Evolutionary conservation across 805 yeast genomes (phyloP).

Genomic region (Trichomonascus vanleenenianus): DNA sequence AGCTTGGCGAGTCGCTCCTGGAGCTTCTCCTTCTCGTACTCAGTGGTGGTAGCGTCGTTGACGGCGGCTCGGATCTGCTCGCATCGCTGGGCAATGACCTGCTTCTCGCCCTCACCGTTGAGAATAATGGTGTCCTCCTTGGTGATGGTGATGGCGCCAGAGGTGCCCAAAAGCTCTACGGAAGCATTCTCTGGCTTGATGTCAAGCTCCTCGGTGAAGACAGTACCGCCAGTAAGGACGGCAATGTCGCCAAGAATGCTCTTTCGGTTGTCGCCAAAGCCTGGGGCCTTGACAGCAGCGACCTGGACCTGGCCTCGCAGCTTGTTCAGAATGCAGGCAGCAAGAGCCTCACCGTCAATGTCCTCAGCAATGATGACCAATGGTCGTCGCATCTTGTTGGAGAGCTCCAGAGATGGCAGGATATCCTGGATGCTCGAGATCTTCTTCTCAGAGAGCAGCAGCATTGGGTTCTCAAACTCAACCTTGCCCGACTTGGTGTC

Average conservation of each 20-base stretch:
- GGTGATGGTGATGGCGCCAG: constrained; percentile 86
- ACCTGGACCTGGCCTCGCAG: constrained; percentile 98
- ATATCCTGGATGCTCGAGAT: constrained; percentile 84
- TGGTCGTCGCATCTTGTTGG: constrained; percentile 91
- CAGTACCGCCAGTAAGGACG: constrained; percentile 87
- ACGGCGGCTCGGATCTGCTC: constrained; percentile 86
- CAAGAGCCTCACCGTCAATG: constrained; percentile 96
- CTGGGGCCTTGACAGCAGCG: constrained; percentile 97
- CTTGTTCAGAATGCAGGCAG: constrained; percentile 95
- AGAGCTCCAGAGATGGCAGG: constrained; percentile 85
- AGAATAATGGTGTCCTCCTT: constrained; percentile 92
- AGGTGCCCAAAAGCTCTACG: constrained; percentile 79
- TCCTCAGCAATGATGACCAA: constrained; percentile 90
- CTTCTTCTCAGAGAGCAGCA: constrained; percentile 87
- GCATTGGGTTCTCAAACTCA: constrained; percentile 88
- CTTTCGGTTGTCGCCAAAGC: constrained; percentile 98
- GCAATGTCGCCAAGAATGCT: constrained; percentile 94
- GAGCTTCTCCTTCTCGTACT: constrained; percentile 92
- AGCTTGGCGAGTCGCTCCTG: constrained; percentile 96
- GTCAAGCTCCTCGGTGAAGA: constrained; percentile 82
- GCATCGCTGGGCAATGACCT: constrained; percentile 72
- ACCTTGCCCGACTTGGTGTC: constrained; percentile 88
- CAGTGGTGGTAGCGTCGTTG: constrained; percentile 62
- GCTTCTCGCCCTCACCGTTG: constrained; percentile 87
- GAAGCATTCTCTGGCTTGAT: constrained; percentile 94